Evolutionary conservation across 2,329 filamentous ascomycete species (phyloP), one percentile per base, ranked within the genome.

Genomic region (Trichophyton equinum): DNA sequence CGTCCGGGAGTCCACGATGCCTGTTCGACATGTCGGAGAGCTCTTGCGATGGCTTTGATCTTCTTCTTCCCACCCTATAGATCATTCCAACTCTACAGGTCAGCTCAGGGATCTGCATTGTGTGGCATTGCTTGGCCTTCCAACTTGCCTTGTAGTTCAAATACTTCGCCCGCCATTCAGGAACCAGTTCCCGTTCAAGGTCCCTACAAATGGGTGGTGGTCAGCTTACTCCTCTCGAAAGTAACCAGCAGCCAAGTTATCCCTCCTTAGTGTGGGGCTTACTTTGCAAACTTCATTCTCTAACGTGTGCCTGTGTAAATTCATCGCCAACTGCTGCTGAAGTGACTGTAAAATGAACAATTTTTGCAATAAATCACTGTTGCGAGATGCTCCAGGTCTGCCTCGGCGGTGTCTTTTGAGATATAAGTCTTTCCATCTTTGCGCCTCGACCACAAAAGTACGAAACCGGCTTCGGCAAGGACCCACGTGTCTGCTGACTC

Each of bases 141-240:
- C 36, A 60, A 62, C 73, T 60, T 61, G 85, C 85, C 81, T 95
- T 96, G 80, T 97, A 97, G 75, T 96, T 85, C 67, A 97, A 82
- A 74, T 96, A 97, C 74, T 96, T 95, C 73, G 86, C 82, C 69
- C 88, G 85, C 92, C 92, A 97, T 82, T 97, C 91, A 71, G 91
- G 91, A 65, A 96, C 90, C 60, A 91, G 82, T 68, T 95, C 88
- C 70, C 88, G 83, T 71, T 96, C 89, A 64, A 96, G 81, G 76
- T 95, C 89, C 71, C 82, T 84, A 63, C 8, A 83, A 60, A 4
- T 42, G 22, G 9, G 15, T 13, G 30, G 18, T 57, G 30, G 38
- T 30, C 20, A 18, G 8, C 15, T n/a, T n/a, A 44, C n/a, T 44
- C n/a, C 11, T 18, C 2, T n/a, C n/a, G 9, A 38, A 38, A 7